Base-by-base conservation (phyloP, 2,329 filamentous ascomycete species). In the Hirsutella thompsonii region DNA sequence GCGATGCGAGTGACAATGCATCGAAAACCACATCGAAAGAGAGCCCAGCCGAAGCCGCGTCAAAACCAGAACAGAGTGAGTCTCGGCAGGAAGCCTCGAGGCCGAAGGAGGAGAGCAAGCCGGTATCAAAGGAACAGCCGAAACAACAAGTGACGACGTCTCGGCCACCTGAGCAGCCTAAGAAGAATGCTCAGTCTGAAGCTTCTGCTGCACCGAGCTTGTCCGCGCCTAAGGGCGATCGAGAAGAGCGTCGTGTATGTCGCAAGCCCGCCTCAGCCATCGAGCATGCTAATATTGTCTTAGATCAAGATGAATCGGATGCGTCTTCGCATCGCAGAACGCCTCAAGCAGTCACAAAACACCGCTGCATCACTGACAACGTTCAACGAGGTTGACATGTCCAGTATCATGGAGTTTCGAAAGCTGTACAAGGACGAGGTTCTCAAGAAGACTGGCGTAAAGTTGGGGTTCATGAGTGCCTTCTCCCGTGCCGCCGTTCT, bases 291-390 rank as follows among this genome's bases (percentile, higher is more conserved):
- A 34, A 3, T 32, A 11, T n/a, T n/a, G 10, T 40, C 47, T 42
- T 53, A 92, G 85, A 87, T 96, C 56, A 98, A 98, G 75, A 98
- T 98, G 92, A 96, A 96, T 72, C 87, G 92, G 49, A 98, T 98
- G 92, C 88, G 92, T 50, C 78, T 96, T 46, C 82, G 92, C 47
- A 98, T 96, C 52, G 87, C 92, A 39, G 92, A 98, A 70, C 88
- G 92, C 52, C 76, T 98, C 49, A 98, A 98, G 78, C 92, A 98
- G 63, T 96, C 92, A 18, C 92, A 98, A 62, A 98, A 98, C 69
- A 96, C 92, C 2, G 90, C 92, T 39, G 92, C 92, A 36, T 94
- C 92, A 4, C 73, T 98, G 40, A 96, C 92, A 37, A 98, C 92
- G 20, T 98, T 98, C 75, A 95, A 98, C 64, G 90, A 96, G 66